phyloP scores from a whole-genome alignment of 73 alveolate genomes.

The Symbiodinium pilosum region DNA sequence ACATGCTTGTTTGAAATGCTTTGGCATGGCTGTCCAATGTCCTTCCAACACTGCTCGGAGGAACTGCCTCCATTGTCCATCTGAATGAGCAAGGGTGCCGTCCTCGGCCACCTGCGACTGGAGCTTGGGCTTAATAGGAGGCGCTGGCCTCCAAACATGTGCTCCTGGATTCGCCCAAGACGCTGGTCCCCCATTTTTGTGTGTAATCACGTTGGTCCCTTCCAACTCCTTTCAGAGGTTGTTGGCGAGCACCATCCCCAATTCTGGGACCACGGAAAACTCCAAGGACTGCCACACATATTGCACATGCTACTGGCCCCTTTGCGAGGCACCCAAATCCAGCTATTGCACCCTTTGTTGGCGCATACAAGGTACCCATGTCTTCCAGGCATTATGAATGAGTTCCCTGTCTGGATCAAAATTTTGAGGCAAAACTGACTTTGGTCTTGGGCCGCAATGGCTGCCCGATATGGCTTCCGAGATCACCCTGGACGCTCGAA shows the following conservation, averaged over 20 bases:
- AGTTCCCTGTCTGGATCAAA: too few relatives aligned
- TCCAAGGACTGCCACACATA: neutral
- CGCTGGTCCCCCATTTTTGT: neutral
- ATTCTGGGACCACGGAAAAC: too few relatives aligned
- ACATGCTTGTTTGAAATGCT: neutral
- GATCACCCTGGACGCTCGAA: too few relatives aligned
- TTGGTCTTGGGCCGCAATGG: too few relatives aligned
- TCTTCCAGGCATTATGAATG: too few relatives aligned
- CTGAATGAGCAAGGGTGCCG: neutral
- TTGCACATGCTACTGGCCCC: neutral
- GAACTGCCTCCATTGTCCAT: neutral
- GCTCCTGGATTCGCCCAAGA: neutral
- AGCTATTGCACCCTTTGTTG: neutral
- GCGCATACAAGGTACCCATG: neutral
- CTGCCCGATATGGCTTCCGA: too few relatives aligned
- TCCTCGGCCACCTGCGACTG: neutral
- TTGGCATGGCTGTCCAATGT: neutral
- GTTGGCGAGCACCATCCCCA: neutral
- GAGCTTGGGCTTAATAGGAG: neutral
- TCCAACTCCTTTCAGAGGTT: neutral
- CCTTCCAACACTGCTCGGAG: neutral
- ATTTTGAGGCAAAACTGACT: too few relatives aligned
- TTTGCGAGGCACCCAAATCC: neutral
- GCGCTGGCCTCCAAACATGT: neutral
- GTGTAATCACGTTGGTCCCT: neutral